Base-by-base conservation (phyloP, 805 yeast species). In the Yamadazyma phyllophila region DNA sequence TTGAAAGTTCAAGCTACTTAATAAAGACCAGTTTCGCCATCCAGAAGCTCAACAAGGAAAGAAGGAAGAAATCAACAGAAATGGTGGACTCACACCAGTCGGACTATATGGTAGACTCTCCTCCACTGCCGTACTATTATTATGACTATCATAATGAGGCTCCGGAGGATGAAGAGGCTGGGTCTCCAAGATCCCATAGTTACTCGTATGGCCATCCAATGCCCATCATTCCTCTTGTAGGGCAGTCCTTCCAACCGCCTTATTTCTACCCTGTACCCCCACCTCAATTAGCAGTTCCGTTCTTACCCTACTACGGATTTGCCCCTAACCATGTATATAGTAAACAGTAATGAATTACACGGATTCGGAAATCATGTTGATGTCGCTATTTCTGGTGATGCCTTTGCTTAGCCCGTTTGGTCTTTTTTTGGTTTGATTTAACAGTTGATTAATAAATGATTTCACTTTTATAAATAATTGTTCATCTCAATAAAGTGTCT, bases 21-120 rank as follows among this genome's bases (percentile, higher is more conserved):
- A 63, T 70, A 24, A 66, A 66, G 49, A 60, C 74, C 0, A 68
- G 73, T 29, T 69, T 70, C 59, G 76, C 76, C 2, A 60, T 69
- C 26, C 74, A 70, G 43, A 70, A 69, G 36, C 43, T 55, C 11
- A 42, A 41, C n/a, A 36, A 29, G 14, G 48, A 48, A 6, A 33
- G 41, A 26, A 26, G 39, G 12, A 46, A 38, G 16, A 42, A 38
- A 38, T 41, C 41, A 4, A 15, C 26, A n/a, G 47, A 44, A 6
- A 44, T 41, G 14, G 17, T 26, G 8, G 41, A 43, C 3, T 11
- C 16, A 11, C 26, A 15, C 8, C 24, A 20, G 24, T 17, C 16
- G 6, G 39, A 42, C 13, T 34, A 26, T 41, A 8, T 12, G 13
- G 24, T 10, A 13, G 40, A 35, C 3, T 29, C 30, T 27, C 26